phyloP scores from a whole-genome alignment of 345 rosid genomes.

The Corchorus capsularis region DNA sequence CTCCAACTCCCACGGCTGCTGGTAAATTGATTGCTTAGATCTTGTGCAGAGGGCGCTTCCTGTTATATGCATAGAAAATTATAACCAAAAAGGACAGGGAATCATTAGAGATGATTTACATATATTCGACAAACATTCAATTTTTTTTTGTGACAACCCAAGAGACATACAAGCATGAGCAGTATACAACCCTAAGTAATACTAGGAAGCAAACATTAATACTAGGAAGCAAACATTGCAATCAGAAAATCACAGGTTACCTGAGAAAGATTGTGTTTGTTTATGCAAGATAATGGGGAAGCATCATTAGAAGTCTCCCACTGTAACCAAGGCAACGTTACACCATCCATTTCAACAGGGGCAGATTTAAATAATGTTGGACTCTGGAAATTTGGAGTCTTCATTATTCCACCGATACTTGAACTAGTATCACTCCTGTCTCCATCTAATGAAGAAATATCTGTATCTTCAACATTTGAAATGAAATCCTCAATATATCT shows the following conservation, averaged over 20 bases:
- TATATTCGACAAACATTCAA: background rate
- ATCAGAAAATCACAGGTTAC: slow-evolving; percentile 28
- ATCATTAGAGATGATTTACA: background rate
- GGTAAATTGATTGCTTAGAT: slow-evolving; percentile 37
- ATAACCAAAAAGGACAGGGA: background rate
- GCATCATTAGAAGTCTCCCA: slow-evolving; percentile 86
- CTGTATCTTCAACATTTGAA: slow-evolving; percentile 88
- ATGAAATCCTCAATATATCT: slow-evolving; percentile 86
- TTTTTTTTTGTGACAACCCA: background rate
- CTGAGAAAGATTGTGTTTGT: slow-evolving; percentile 45
- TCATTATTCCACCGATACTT: slow-evolving; percentile 50
- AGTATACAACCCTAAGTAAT: no score
- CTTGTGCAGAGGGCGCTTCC: slow-evolving; percentile 48
- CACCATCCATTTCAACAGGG: slow-evolving; percentile 84
- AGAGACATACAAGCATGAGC: background rate
- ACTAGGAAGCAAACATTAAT: no score
- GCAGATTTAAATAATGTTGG: slow-evolving; percentile 37
- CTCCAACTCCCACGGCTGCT: slow-evolving; percentile 92
- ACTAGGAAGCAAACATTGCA: background rate
- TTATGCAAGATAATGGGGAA: slow-evolving; percentile 43
- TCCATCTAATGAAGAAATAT: slow-evolving; percentile 91
- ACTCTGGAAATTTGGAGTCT: slow-evolving; percentile 45
- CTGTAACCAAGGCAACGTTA: slow-evolving; percentile 85
- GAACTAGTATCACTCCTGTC: slow-evolving; percentile 94
- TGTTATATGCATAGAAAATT: slow-evolving; percentile 8